Evolutionary conservation across 2,329 filamentous ascomycete species (phyloP).

Genomic region (Epichloe hybrida): DNA sequence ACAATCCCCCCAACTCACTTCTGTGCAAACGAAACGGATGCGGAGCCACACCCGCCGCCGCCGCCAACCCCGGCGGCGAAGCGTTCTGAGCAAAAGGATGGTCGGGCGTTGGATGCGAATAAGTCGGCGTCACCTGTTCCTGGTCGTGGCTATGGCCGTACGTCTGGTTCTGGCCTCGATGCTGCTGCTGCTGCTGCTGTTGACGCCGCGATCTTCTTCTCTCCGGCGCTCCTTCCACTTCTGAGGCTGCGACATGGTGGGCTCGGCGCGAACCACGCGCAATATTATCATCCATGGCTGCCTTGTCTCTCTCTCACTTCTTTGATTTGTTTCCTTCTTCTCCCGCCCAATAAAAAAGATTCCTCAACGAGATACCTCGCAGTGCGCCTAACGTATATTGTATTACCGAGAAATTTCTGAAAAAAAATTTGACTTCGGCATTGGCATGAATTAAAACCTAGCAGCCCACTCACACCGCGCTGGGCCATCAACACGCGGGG

Average conservation of each 20-base stretch:
- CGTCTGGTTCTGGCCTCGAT: constrained; percentile 4
- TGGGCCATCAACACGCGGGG: neutral
- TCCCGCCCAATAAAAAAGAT: too few relatives aligned
- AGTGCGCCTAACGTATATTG: too few relatives aligned
- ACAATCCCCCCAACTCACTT: constrained; percentile 15
- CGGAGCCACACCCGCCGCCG: constrained; percentile 15
- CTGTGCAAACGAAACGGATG: constrained; percentile 26
- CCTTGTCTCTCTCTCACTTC: neutral
- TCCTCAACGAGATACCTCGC: too few relatives aligned
- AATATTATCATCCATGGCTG: constrained; percentile 17
- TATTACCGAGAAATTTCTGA: too few relatives aligned
- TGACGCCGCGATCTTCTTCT: neutral
- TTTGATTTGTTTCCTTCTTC: neutral
- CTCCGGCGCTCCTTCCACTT: neutral
- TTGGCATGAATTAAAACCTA: neutral
- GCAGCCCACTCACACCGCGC: neutral
- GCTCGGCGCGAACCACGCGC: constrained; percentile 17
- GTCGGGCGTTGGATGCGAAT: constrained; percentile 10
- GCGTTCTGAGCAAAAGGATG: constrained; percentile 2
- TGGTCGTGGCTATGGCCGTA: constrained; percentile 1
- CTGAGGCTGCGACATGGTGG: constrained; percentile 13
- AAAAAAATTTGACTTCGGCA: neutral
- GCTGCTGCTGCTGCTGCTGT: constrained; percentile 6
- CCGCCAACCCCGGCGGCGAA: constrained; percentile 7
- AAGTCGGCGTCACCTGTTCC: constrained; percentile 6